Evolutionary conservation across 202 grass and related monocot species (phyloP), one percentile per base, ranked within the genome.

Genomic region (Panicum hallii): DNA sequence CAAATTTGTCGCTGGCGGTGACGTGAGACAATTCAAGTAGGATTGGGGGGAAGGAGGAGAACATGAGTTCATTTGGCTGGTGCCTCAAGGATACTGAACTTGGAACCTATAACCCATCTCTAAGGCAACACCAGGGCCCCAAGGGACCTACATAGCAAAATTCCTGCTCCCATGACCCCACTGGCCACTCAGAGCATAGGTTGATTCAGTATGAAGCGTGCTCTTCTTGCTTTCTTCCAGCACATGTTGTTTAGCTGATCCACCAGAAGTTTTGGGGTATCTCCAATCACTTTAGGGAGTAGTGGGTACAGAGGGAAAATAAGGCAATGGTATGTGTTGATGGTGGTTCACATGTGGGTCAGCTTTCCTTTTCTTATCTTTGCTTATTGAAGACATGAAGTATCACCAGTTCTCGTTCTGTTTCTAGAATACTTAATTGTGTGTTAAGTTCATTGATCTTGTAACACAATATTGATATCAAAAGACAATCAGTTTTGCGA

Each of bases 291-390:
- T 41, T 66, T n/a, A 49, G 11, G 45, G 45, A 67, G 67, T 63
- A 62, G 75, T 60, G 9, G 60, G n/a, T 65, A 32, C 19, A 34
- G 7, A 47, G 20, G 19, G 11, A 38, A 36, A 75, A 41, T 20
- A 54, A 19, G 11, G 6, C 22, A 71, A 49, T 4, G 44, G 28
- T 30, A 46, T 77, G 2, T 60, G 55, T 45, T 77, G 40, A 77
- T 61, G 0, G 2, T 32, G 75, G 40, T 44, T 45, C 56, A 70
- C 22, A 70, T 47, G 11, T 70, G 67, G 44, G 42, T 5, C 67
- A 70, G 15, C 41, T 70, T 70, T 70, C 20, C 43, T 26, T 70
- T 47, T 26, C 42, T 28, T 70, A 28, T 28, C n/a, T 70, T 70
- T 70, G 58, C 41, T 77, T 46, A 77, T 43, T 4, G 34, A 61